Evolutionary conservation across 2,329 filamentous ascomycete species (phyloP).

Genomic region (Botrytis pseudocinerea): DNA sequence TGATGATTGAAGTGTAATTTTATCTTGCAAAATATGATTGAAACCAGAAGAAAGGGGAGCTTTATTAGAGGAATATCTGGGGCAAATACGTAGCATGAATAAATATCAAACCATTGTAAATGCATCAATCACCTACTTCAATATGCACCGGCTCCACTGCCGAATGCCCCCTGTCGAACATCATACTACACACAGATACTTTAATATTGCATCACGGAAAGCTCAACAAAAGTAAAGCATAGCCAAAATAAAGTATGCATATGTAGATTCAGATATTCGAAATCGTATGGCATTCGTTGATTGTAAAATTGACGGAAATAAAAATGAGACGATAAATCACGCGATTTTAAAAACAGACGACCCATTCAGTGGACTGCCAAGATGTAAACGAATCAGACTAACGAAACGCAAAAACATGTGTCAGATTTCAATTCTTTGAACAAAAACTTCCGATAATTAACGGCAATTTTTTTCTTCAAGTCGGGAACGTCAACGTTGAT

Average conservation of each 20-base stretch:
- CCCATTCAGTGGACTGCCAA: constrained; percentile 2
- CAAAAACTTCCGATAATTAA: background rate
- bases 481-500: background rate
- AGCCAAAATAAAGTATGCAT: background rate
- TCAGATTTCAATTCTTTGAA: background rate
- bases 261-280: background rate
- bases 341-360: constrained; percentile 11
- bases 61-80: background rate
- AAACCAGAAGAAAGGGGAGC: background rate
- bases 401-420: background rate
- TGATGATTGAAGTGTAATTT: background rate
- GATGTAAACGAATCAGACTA: background rate
- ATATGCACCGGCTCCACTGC: background rate
- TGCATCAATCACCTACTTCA: background rate
- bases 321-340: constrained; percentile 22
- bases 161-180: background rate
- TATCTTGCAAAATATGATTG: background rate
- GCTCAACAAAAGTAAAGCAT: background rate
- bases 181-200: background rate
- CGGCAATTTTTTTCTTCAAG: background rate
- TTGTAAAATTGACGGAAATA: background rate
- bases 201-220: background rate
- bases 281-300: constrained; percentile 6
- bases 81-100: background rate
- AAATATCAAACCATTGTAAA: background rate